phyloP scores from a whole-genome alignment of 352 stramenopile genomes.

The Pythium oligandrum region DNA sequence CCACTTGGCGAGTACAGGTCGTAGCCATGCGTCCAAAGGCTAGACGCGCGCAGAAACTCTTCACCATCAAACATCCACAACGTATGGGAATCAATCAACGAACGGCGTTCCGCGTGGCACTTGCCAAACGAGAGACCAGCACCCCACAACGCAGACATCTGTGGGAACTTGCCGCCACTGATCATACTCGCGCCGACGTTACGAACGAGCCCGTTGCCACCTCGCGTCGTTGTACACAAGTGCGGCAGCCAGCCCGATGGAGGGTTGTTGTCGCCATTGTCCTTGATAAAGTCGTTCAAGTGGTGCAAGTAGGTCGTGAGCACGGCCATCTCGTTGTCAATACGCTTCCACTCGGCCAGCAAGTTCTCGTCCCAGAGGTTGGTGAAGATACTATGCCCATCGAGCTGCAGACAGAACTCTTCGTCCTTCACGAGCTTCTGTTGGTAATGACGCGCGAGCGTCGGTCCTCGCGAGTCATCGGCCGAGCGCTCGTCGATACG shows the following conservation, averaged over 20 bases:
- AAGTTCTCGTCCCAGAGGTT: conserved; percentile 79
- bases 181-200: conserved; percentile 83
- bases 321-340: conserved; percentile 83
- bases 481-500: conserved; percentile 62
- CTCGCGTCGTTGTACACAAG: conserved; percentile 68
- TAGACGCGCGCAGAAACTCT: conserved; percentile 32
- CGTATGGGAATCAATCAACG: conserved; percentile 72
- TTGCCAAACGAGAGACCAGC: conserved; percentile 82
- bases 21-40: conserved; percentile 37
- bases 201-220: conserved; percentile 56
- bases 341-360: conserved; percentile 62
- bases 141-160: conserved; percentile 69
- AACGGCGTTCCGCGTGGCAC: conserved; percentile 73
- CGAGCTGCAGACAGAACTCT: conserved; percentile 83
- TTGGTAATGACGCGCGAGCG: conserved; percentile 71
- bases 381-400: conserved; percentile 84
- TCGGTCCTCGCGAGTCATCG: conserved; percentile 72
- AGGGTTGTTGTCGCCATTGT: conserved; percentile 72
- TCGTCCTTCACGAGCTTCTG: conserved; percentile 72
- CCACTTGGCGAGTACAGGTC: conserved; percentile 33
- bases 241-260: conserved; percentile 55
- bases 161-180: conserved; percentile 56
- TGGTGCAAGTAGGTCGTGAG: conserved; percentile 80
- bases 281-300: conserved; percentile 74
- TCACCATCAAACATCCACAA: conserved; percentile 48